Base-by-base conservation (phyloP, 371 early-diverging fungal species). In the Amoeboaphelidium occidentale region DNA sequence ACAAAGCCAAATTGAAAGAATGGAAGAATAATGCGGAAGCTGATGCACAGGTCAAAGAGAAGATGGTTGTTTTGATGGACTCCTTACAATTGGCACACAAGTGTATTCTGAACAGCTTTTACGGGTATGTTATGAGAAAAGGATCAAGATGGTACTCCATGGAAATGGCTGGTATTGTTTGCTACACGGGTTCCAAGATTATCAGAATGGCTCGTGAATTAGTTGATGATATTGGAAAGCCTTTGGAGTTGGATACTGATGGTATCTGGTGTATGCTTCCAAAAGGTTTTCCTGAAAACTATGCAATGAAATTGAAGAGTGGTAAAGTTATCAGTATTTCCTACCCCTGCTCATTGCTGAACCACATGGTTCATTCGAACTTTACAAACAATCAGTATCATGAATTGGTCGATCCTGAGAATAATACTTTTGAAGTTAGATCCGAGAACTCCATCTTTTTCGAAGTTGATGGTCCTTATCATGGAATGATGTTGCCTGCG, bases 231-330 rank as follows among this genome's bases (percentile, higher is more conserved):
- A 67, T 99, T 45, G 98, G 99, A 4, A 74, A 91, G 17, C 91
- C 97, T 1, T 69, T 99, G 3, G 99, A 98, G 67, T 62, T 99
- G 48, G 98, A 99, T 63, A 98, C 99, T 4, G 99, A 98, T 60
- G 98, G 99, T 51, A 98, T 99, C 56, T 99, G 98, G 98, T 93
- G 94, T 63, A 82, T 94, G 25, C 64, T 99, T 27, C 99, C 99
- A 0, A 63, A 72, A 20, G 69, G 72, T 0, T 97, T 99, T 53
- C 97, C 98, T 0, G 86, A 89, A 54, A 84, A 83, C 54, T 86
- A 84, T 62, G 60, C 66, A 1, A 84, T 94, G 64, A 74, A 77
- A 44, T 65, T 87, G 23, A 68, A 63, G 43, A 75, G 71, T 48
- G 85, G 84, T 42, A 85, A 86, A 56, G 70, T 66, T 10, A 63